Conservation (phyloP, 208 protist species). For the Trypanosoma mega region DNA sequence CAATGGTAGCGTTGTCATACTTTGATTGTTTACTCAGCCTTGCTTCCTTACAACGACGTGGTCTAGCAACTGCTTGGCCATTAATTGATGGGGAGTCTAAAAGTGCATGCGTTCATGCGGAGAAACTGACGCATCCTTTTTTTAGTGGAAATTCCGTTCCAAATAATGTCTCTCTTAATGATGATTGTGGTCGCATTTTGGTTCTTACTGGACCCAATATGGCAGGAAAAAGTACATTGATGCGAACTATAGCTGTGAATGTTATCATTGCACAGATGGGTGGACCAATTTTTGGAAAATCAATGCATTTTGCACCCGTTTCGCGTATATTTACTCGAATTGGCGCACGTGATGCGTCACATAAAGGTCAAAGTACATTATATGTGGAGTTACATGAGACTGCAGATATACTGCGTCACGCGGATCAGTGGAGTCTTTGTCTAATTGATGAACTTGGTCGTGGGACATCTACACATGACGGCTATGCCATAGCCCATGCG, state of each 20-base stretch:
- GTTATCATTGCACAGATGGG: conserved; percentile 97
- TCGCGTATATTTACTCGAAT: conserved; percentile 98
- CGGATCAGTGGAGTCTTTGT: conserved; percentile 93
- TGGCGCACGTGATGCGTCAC: conserved; percentile 95
- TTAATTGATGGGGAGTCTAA: conserved; percentile 8
- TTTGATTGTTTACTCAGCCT: conserved; percentile 82
- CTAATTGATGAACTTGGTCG: conserved; percentile 98
- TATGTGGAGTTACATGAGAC: conserved; percentile 97
- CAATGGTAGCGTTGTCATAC: conserved; percentile 64
- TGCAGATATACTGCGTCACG: conserved; percentile 84
- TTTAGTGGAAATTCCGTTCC: conserved; percentile 55
- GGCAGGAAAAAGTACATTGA: conserved; percentile 98
- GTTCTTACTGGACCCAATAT: conserved; percentile 99
- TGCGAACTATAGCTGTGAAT: conserved; percentile 93
- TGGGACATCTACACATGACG: conserved; percentile 98
- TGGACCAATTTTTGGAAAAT: conserved; percentile 89
- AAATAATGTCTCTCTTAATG: conserved; percentile 52
- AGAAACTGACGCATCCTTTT: conserved; percentile 40
- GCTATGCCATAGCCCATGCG: conserved; percentile 96
- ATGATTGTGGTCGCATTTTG: conserved; percentile 53
- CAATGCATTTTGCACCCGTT: conserved; percentile 71
- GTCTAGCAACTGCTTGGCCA: conserved; percentile 23
- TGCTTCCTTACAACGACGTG: conserved; percentile 31
- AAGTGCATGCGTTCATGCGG: conserved; percentile 20
- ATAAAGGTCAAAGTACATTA: conserved; percentile 97